Percentiles rank a stretch among this genome's conserved stretches.
phyloP scores from a whole-genome alignment of 352 stramenopile genomes.

The Hyaloperonospora brassicae region DNA sequence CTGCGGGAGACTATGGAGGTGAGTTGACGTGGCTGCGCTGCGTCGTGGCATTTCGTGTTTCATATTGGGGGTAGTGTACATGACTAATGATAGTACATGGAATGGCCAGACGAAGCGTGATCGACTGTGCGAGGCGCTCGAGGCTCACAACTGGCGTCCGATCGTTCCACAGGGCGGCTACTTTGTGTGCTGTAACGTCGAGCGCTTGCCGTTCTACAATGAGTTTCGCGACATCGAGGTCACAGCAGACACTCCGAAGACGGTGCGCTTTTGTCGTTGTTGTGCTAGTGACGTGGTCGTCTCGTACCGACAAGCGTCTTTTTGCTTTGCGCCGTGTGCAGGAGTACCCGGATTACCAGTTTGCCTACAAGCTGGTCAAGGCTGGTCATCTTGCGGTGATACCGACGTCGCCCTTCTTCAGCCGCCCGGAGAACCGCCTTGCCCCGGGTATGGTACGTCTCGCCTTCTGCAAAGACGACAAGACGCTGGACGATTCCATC shows the following conservation, averaged over 20 bases:
- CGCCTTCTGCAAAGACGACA: slow-evolving; percentile 95
- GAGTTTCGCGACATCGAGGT: slow-evolving; percentile 58
- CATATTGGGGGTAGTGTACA: background rate
- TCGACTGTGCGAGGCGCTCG: slow-evolving; percentile 76
- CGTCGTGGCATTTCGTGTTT: background rate
- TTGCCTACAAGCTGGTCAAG: slow-evolving; percentile 86
- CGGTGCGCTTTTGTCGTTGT: slow-evolving; percentile 24
- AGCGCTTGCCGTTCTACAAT: slow-evolving; percentile 56
- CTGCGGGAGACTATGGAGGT: slow-evolving; percentile 54
- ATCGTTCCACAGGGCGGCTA: slow-evolving; percentile 92
- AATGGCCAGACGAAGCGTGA: slow-evolving; percentile 66
- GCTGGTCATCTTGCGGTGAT: slow-evolving; percentile 89
- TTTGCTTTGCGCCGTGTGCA: slow-evolving; percentile 17
- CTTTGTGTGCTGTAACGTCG: slow-evolving; percentile 89
- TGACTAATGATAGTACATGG: slow-evolving; percentile 20
- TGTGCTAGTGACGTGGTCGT: slow-evolving; percentile 7
- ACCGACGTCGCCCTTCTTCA: slow-evolving; percentile 92
- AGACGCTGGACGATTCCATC: slow-evolving; percentile 86
- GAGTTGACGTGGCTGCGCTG: background rate
- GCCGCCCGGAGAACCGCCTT: slow-evolving; percentile 65
- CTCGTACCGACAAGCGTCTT: background rate
- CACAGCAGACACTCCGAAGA: slow-evolving; percentile 41
- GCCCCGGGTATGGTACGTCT: slow-evolving; percentile 82
- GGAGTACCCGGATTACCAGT: slow-evolving; percentile 82
- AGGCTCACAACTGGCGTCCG: slow-evolving; percentile 74